Conservation (phyloP, 768 basidiomycete genomes). For the Boletales sp. region DNA sequence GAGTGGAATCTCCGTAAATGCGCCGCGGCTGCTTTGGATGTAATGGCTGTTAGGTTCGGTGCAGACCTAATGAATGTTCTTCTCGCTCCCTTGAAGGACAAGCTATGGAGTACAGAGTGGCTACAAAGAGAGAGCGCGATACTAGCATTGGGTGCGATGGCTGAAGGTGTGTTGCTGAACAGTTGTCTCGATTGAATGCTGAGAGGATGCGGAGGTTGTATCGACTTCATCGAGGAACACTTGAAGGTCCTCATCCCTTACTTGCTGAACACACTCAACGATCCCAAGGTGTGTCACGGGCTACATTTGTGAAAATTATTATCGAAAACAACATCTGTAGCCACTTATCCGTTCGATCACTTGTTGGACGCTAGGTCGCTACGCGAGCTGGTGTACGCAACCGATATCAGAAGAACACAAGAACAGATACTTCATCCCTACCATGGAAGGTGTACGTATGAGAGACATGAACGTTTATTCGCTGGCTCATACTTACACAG, state of each 20-base stretch:
- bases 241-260: slow-evolving; percentile 91
- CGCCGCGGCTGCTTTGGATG: slow-evolving; percentile 95
- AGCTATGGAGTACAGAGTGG: slow-evolving; percentile 93
- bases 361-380: slow-evolving; percentile 99
- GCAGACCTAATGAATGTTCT: slow-evolving; percentile 87
- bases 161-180: slow-evolving; percentile 67
- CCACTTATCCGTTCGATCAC: slow-evolving; percentile 97
- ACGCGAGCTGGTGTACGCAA: slow-evolving; percentile 96
- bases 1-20: slow-evolving; percentile 99
- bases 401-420: slow-evolving; percentile 83
- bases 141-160: slow-evolving; percentile 94
- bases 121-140: slow-evolving; percentile 93
- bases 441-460: slow-evolving; percentile 88
- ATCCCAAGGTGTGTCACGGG: slow-evolving; percentile 69
- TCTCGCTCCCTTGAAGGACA: slow-evolving; percentile 85
- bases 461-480: slow-evolving; percentile 14
- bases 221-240: slow-evolving; percentile 93
- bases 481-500: slow-evolving; percentile 38
- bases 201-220: slow-evolving; percentile 65
- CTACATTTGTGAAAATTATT: slow-evolving; percentile 1
- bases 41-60: slow-evolving; percentile 90
- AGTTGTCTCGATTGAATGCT: neutral
- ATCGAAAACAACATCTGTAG: slow-evolving; percentile 36
- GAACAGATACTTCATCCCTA: slow-evolving; percentile 88
- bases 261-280: slow-evolving; percentile 83